Base-by-base conservation (phyloP, 495 filamentous ascomycete species). In the Geopyxis carbonaria region DNA sequence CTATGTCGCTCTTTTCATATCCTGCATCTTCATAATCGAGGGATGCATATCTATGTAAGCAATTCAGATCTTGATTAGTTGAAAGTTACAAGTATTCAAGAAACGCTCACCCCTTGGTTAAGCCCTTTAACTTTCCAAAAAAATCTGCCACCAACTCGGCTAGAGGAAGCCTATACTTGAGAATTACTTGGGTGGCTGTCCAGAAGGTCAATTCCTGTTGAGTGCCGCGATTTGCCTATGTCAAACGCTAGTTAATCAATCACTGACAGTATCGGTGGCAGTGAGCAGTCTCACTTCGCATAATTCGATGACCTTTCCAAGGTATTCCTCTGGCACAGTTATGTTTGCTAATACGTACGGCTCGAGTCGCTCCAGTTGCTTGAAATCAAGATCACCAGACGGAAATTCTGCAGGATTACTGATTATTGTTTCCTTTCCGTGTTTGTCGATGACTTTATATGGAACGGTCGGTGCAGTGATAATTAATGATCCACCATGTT, bases 391-490 rank as follows among this genome's bases (percentile, higher is more conserved):
- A 19, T 89, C 78, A 5, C 64, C 59, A 27, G 87, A 82, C 0
- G 91, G 89, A 51, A 94, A 95, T 29, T 78, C 66, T 24, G 79
- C 73, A 0, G 89, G 86, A 51, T 85, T 94, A 25, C 75, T 75
- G 40, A 94, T 73, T 43, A 87, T 71, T 4, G 67, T 64, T 48
- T 85, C 72, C 10, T 57, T 70, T 18, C 82, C 84, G 50, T 84
- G 68, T 29, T 61, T 68, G 67, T 74, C 92, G 5, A 78, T 51
- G 5, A 95, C 69, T 56, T 83, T 87, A 48, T 86, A 86, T 3
- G 91, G 85, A 4, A 95, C 89, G 1, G 84, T 80, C 2, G 89
- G 89, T 11, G 92, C 86, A 2, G 89, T 97, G 53, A 97, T 93
- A 58, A 95, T 93, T 59, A 97, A 85, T 50, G 73, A 84, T 8